These are phyloP conservation scores for Dendrobium nobile DNA, from an alignment of 106 monocot genomes.

Conservation along the genomic window DNA sequence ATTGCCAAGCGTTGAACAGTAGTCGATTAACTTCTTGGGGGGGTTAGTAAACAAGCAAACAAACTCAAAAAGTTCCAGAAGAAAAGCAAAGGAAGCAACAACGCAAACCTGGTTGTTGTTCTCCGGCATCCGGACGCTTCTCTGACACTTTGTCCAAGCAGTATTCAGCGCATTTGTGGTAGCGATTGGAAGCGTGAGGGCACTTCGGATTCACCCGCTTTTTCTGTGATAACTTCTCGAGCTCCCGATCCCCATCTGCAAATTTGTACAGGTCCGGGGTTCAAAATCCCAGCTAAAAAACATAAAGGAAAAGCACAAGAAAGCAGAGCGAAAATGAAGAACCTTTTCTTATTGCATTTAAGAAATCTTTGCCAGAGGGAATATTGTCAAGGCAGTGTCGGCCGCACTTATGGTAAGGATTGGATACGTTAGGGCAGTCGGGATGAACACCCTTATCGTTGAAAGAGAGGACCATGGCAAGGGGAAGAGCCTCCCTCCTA, in stretches of 20 bases:
- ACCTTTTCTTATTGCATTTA: neutral
- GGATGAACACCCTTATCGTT: slow-evolving; percentile 8
- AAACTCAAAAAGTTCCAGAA: neutral
- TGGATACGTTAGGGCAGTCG: slow-evolving; percentile 1
- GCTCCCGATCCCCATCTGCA: neutral
- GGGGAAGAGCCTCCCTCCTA: slow-evolving; percentile 4
- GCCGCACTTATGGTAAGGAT: slow-evolving; percentile 11
- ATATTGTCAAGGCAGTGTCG: slow-evolving; percentile 5
- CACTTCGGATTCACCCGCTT: slow-evolving; percentile 3
- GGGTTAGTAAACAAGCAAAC: neutral
- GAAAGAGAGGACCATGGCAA: slow-evolving; percentile 5
- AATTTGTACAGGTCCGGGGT: neutral
- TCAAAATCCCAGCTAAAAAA: neutral
- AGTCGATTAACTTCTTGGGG: neutral
- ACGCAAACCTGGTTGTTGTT: slow-evolving; percentile 1
- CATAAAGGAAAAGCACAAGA: neutral
- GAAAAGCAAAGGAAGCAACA: neutral
- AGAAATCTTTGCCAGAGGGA: neutral
- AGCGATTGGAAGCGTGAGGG: slow-evolving; percentile 6
- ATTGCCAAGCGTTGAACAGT: neutral
- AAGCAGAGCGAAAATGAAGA: neutral
- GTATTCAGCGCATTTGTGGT: slow-evolving; percentile 9
- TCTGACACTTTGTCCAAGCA: neutral
- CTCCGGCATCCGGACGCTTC: neutral
- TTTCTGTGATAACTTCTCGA: neutral